Evolutionary conservation across 768 basidiomycete species (phyloP), one percentile per base, ranked within the genome.

Genomic region (Psilocybe subaeruginosa): DNA sequence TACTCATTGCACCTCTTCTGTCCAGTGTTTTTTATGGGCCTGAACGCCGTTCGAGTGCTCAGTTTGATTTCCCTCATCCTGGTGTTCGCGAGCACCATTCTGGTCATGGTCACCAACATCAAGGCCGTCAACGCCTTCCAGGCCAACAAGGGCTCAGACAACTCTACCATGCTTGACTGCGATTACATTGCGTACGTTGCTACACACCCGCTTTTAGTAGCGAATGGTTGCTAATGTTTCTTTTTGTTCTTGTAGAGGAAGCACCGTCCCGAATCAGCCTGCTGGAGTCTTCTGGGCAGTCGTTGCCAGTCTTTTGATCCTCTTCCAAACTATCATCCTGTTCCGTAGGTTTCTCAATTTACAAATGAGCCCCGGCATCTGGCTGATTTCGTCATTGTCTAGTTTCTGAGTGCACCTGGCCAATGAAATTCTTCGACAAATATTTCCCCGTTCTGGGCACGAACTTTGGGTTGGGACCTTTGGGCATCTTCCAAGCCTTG

Each of bases 241-340:
- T 8, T 19, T 19, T 14, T 51, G 52, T 11, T 61, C 29, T 19
- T 59, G 8, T 29, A 85, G 81, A 68, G 85, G 89, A 56, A 91
- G 89, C 74, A 93, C 93, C 0, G 92, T 97, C n/a, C 95, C 95
- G 2, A 93, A 95, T 75, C 95, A 97, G 73, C 80, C 93, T 49
- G 95, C 93, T 6, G 95, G 95, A 29, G 86, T 88, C 23, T 97
- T 97, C 76, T 97, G 94, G 92, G 90, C 93, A 2, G 85, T 95
- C 48, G 81, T 95, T 60, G 89, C 92, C 67, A 86, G 90, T 47
- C 76, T 97, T n/a, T 82, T 97, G 70, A 91, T 95, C 74, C 81
- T 93, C 59, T 88, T 91, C 76, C 89, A 95, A 73, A 82, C 87
- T 54, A 71, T 95, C 68, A 80, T 92, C 55, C 85, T 97, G 56